Evolutionary conservation across 345 rosid species (phyloP).

Genomic region (Clarkia xantiana): DNA sequence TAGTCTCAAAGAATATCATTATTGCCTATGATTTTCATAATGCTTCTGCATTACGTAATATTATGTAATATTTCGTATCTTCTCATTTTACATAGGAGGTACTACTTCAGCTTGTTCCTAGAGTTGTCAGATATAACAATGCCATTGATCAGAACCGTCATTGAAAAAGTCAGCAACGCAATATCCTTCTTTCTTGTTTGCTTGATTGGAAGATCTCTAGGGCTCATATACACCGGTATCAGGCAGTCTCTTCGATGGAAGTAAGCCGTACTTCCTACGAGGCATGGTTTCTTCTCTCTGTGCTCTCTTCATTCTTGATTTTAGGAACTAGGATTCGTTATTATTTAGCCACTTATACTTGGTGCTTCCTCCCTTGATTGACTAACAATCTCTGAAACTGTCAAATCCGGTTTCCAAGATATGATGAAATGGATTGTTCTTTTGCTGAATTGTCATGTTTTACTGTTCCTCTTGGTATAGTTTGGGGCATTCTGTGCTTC

Average conservation of each 20-base stretch:
- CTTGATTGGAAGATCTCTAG: constrained; percentile 78
- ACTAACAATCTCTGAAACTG: too few species aligned
- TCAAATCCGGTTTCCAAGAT: too few species aligned
- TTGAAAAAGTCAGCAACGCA: constrained; percentile 57
- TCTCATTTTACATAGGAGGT: constrained; percentile 41
- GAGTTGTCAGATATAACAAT: constrained; percentile 69
- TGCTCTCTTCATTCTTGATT: background rate
- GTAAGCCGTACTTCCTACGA: constrained; percentile 17
- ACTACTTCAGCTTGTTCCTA: constrained; percentile 70
- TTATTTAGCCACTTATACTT: background rate
- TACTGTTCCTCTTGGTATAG: too few species aligned
- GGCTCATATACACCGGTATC: constrained; percentile 81
- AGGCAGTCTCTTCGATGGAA: constrained; percentile 90
- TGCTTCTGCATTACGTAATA: background rate
- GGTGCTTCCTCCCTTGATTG: too few species aligned
- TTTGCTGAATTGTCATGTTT: too few species aligned
- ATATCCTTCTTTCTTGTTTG: constrained; percentile 77
- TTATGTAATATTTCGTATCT: background rate
- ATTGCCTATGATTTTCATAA: background rate
- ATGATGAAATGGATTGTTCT: too few species aligned
- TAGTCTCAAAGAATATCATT: background rate
- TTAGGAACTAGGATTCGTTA: background rate
- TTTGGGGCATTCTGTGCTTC: background rate
- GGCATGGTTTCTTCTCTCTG: background rate
- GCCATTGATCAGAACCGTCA: constrained; percentile 56